Conservation (phyloP, 495 filamentous ascomycete genomes). For the Neurospora sp. region DNA sequence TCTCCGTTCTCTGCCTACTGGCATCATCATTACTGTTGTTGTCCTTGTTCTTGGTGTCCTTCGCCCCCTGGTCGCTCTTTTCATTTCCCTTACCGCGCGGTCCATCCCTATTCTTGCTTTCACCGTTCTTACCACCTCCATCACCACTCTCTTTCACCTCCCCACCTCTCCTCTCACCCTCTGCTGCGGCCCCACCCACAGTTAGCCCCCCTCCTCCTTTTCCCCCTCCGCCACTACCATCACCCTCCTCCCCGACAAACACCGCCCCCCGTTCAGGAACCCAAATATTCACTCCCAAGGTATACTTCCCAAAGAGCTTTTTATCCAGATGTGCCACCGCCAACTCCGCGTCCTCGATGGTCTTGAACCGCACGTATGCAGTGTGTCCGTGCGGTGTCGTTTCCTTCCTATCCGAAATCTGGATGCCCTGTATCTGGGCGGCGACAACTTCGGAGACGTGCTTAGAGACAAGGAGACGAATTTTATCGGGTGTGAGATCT, state of each 20-base stretch:
- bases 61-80: neutral
- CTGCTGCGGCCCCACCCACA: neutral
- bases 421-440: neutral
- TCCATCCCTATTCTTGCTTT: neutral
- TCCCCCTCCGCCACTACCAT: neutral
- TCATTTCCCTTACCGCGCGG: neutral
- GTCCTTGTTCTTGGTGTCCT: neutral
- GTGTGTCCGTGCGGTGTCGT: neutral
- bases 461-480: neutral
- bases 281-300: neutral
- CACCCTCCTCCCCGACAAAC: neutral
- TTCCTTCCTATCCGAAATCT: neutral
- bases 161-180: neutral
- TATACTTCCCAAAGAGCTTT: neutral
- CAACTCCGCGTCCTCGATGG: neutral
- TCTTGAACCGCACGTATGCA: conserved; percentile 5
- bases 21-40: neutral
- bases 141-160: neutral
- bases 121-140: neutral
- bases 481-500: neutral
- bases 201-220: neutral
- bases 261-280: neutral
- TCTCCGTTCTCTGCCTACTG: neutral
- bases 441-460: conserved; percentile 1
- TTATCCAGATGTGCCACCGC: neutral